Percentiles rank a stretch among this genome's conserved stretches.
These are phyloP conservation scores for Trichoderma sp. DNA, from an alignment of 2,329 filamentous ascomycete species.

Conservation along the genomic window DNA sequence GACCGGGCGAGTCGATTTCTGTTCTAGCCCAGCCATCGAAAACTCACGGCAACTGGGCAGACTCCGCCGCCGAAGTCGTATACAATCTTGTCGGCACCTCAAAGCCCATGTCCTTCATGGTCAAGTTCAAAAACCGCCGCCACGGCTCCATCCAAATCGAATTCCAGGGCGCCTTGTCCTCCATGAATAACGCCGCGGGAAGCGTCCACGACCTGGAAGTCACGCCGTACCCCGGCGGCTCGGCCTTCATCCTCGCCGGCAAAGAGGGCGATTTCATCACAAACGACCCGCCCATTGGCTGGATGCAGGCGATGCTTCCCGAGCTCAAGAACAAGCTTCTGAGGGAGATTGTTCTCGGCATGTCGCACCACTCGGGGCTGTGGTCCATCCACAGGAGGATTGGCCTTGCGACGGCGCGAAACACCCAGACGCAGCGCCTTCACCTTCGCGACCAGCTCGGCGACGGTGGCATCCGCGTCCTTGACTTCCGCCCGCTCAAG, in stretches of 20 bases:
- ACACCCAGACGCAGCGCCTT: slow-evolving; percentile 28
- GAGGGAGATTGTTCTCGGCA: slow-evolving; percentile 31
- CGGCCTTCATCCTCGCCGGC: slow-evolving; percentile 32
- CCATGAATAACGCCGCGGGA: slow-evolving; percentile 20
- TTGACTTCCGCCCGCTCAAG: slow-evolving; percentile 29
- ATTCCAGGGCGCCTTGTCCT: slow-evolving; percentile 28
- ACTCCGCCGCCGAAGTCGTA: slow-evolving; percentile 29
- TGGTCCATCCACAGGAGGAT: slow-evolving; percentile 17
- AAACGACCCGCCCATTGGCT: slow-evolving; percentile 26
- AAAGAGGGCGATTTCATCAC: slow-evolving; percentile 31
- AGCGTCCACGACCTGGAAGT: slow-evolving; percentile 23
- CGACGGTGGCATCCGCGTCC: slow-evolving; percentile 30
- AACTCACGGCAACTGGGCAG: neutral
- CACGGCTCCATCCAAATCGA: slow-evolving; percentile 20
- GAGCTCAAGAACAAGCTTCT: slow-evolving; percentile 30
- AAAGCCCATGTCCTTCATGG: slow-evolving; percentile 28
- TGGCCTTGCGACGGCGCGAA: slow-evolving; percentile 18
- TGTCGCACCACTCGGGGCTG: slow-evolving; percentile 34
- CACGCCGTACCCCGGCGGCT: slow-evolving; percentile 21
- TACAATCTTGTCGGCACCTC: slow-evolving; percentile 31
- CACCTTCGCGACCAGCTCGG: slow-evolving; percentile 28
- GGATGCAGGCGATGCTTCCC: slow-evolving; percentile 31
- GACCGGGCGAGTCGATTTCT: slow-evolving; percentile 26
- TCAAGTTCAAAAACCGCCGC: slow-evolving; percentile 23
- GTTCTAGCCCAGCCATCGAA: neutral